phyloP scores from a whole-genome alignment of 176 grass and related monocot species.

The Juncus inflexus region DNA sequence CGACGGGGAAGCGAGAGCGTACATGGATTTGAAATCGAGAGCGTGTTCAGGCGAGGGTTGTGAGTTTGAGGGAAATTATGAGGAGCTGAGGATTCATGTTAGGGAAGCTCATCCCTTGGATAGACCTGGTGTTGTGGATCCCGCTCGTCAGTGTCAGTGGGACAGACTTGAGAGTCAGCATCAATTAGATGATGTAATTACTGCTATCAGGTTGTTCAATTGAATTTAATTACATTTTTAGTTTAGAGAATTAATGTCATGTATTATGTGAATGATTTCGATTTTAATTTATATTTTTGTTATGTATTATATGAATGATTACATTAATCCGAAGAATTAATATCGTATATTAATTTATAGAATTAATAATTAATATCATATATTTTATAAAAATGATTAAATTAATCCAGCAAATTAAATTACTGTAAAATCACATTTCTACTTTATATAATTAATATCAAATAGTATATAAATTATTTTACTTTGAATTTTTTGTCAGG shows the following conservation, averaged over 20 bases:
- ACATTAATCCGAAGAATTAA: no score
- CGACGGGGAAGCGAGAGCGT: slow-evolving; percentile 59
- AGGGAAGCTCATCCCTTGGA: slow-evolving; percentile 57
- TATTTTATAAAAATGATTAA: no score
- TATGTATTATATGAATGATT: no score
- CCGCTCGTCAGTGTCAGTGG: slow-evolving; percentile 55
- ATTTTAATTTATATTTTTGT: no score
- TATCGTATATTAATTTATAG: no score
- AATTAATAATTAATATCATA: no score
- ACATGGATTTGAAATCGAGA: slow-evolving; percentile 63
- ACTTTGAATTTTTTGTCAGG: slow-evolving; percentile 2
- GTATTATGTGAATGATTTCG: no score
- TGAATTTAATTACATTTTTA: no score
- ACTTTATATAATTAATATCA: not conserved
- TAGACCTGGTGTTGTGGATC: slow-evolving; percentile 61
- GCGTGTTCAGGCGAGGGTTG: slow-evolving; percentile 53
- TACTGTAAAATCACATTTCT: not conserved
- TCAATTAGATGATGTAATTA: slow-evolving; percentile 65
- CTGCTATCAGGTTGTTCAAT: slow-evolving; percentile 45
- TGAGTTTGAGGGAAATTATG: slow-evolving; percentile 65
- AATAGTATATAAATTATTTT: not conserved
- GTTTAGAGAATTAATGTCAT: no score
- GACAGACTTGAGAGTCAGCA: slow-evolving; percentile 65
- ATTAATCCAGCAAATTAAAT: no score
- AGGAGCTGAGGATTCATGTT: slow-evolving; percentile 63